Conservation (phyloP, 1,284 basidiomycete genomes). For the Rhodotorula sp. region DNA sequence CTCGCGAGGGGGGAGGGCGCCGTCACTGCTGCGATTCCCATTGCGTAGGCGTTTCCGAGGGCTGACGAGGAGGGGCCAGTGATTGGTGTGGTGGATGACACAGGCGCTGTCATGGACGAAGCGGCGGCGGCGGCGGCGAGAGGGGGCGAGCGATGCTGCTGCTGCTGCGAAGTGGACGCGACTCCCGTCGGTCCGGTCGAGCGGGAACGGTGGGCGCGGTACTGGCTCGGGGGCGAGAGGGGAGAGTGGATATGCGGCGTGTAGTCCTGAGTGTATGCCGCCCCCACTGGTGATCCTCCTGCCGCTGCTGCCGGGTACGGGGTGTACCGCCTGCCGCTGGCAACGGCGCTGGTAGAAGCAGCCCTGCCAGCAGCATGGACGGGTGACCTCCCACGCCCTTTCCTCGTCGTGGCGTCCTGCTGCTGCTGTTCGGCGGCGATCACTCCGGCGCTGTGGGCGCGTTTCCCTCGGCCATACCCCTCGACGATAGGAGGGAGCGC, state of each 20-base stretch:
- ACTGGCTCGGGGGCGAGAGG: neutral
- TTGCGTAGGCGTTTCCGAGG: neutral
- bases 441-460: slow-evolving; percentile 1
- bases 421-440: neutral
- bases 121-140: neutral
- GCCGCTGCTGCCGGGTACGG: too few relatives aligned
- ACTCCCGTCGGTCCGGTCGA: neutral
- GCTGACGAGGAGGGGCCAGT: neutral
- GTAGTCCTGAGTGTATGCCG: slow-evolving; percentile 1
- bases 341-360: neutral
- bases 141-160: neutral
- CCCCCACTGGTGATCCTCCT: too few relatives aligned
- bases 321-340: neutral
- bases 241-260: neutral
- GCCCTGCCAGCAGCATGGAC: neutral
- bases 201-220: neutral
- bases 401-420: neutral
- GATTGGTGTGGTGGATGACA: neutral
- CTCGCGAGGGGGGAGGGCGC: slow-evolving; percentile 11
- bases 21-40: neutral
- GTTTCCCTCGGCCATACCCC: slow-evolving; percentile 9
- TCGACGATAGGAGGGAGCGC: slow-evolving; percentile 1
- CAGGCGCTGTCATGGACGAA: neutral
- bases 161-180: neutral
- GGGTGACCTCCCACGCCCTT: neutral